Evolutionary conservation across 2,329 filamentous ascomycete genomes (phyloP).

Genomic region (Cytospora schulzeri): DNA sequence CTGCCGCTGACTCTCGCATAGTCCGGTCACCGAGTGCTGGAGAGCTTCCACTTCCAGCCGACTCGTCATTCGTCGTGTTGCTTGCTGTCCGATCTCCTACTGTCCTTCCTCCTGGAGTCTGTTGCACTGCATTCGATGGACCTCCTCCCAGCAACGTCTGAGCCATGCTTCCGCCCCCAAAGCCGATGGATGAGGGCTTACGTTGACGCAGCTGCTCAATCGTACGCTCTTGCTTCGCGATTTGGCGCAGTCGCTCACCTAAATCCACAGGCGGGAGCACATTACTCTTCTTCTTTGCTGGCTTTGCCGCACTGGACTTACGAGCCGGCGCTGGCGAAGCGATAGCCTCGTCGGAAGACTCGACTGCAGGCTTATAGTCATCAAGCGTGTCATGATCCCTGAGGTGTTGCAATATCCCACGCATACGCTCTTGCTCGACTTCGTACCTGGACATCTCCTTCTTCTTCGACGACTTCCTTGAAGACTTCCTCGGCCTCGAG

Average conservation of each 20-base stretch:
- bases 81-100: neutral
- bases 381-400: neutral
- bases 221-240: neutral
- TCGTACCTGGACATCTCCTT: neutral
- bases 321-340: neutral
- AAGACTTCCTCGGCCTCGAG: no score
- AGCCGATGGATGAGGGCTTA: neutral
- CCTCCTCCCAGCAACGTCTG: neutral
- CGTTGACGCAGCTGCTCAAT: neutral
- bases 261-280: neutral
- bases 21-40: neutral
- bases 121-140: neutral
- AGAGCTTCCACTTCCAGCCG: neutral
- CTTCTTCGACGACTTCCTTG: neutral
- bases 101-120: neutral
- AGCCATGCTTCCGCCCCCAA: neutral
- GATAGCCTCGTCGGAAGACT: neutral
- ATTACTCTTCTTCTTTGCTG: neutral
- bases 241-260: no score
- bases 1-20: neutral
- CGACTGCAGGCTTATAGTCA: neutral
- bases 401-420: neutral
- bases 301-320: neutral
- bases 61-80: neutral
- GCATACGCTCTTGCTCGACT: neutral